Evolutionary conservation across 2,329 filamentous ascomycete species (phyloP), one percentile per base, ranked within the genome.

Genomic region (Hymenoscyphus albidus): DNA sequence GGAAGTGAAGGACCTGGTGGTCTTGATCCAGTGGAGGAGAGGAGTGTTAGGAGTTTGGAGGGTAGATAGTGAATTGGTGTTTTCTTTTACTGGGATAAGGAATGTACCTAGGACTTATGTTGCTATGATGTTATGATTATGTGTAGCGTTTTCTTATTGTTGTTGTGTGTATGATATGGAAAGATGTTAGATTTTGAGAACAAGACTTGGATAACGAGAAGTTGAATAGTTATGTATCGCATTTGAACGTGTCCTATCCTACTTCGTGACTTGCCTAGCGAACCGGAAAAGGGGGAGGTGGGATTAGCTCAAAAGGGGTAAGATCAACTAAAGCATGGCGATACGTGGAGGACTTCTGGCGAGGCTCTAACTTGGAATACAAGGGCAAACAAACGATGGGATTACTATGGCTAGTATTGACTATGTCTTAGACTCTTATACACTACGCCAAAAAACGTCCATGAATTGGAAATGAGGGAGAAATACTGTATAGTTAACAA

Each of bases 1-100:
- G 70, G 70, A 9, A 68, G 67, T 63, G 69, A 71, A 42, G 68
- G 69, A 9, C 69, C 67, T 2, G 63, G 58, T 57, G 69, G 69
- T 0, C 32, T 71, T 5, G 65, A 67, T 35, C 54, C 59, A 14
- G 67, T 71, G n/a, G 63, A 66, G 9, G 70, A 71, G 59, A 63
- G 63, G 39, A 65, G 63, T 59, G 38, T 65, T 27, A 62, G 59
- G 59, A 62, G 59, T 62, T 42, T 62, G 59, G 63, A 51, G 32
- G 58, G 39, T 58, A 27, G 44, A 16, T 51, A 31, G 59, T 35
- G 5, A 51, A 9, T 22, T 10, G n/a, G 44, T 51, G n/a, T 1
- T 10, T 10, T 22, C 6, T 16, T 22, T 9, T 22, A 22, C 2
- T 22, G 18, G 6, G 18, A 3, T 2, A 18, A 5, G 5, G 5